phyloP scores from a whole-genome alignment of 139 green algal genomes.

The Astrephomene gubernaculifera region DNA sequence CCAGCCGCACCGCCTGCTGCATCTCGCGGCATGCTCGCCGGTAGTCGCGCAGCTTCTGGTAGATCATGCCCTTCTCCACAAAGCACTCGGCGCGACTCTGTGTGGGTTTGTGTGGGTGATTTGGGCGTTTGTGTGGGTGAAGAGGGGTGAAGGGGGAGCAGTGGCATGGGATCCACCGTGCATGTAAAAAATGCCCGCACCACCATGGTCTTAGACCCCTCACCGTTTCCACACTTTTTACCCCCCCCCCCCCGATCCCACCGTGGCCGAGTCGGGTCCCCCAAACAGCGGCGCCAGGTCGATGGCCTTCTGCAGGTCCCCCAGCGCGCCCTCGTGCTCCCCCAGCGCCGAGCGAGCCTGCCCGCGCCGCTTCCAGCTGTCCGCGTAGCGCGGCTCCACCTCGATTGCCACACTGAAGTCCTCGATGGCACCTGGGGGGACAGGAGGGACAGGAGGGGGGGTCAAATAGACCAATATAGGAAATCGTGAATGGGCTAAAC shows the following conservation, averaged over 20 bases:
- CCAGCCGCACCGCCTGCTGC: constrained; percentile 61
- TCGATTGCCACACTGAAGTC: constrained; percentile 86
- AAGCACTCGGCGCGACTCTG: constrained; percentile 62
- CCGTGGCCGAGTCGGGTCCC: neutral
- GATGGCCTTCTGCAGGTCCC: constrained; percentile 68
- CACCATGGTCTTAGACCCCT: too few relatives aligned
- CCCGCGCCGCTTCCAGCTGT: constrained; percentile 84
- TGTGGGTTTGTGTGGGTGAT: too few relatives aligned
- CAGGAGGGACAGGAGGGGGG: neutral
- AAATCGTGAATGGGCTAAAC: too few relatives aligned
- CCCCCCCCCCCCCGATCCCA: neutral
- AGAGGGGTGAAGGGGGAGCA: too few relatives aligned
- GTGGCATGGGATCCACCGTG: too few relatives aligned
- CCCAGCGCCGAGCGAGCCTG: constrained; percentile 83
- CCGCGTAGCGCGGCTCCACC: constrained; percentile 73
- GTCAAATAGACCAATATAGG: neutral
- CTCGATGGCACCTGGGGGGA: constrained; percentile 67
- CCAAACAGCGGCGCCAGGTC: constrained; percentile 58
- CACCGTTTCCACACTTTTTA: neutral
- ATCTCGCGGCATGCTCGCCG: constrained; percentile 55
- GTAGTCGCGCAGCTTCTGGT: constrained; percentile 84
- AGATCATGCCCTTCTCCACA: constrained; percentile 75
- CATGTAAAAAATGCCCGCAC: too few relatives aligned
- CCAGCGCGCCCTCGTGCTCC: constrained; percentile 66
- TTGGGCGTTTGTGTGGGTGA: too few relatives aligned